Evolutionary conservation across 805 yeast genomes (phyloP).

Genomic region (Cyberlindnera maritima): DNA sequence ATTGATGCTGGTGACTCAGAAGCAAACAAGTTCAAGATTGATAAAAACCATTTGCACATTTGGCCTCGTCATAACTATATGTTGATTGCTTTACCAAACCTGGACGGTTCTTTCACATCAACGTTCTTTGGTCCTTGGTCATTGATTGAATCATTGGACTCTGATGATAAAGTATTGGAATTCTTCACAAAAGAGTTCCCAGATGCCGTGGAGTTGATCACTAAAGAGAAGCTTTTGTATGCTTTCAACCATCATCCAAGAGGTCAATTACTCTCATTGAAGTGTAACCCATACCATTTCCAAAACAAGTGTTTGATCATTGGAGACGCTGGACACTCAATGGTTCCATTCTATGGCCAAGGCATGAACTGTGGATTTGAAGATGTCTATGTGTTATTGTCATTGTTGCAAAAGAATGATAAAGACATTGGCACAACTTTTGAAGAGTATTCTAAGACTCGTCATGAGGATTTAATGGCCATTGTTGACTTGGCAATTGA

Average conservation of each 20-base stretch:
- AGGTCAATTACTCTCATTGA: constrained; percentile 74
- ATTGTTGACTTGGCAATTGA: constrained; percentile 76
- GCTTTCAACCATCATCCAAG: constrained; percentile 62
- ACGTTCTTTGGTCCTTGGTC: constrained; percentile 85
- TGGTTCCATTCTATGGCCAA: constrained; percentile 98
- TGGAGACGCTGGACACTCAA: constrained; percentile 95
- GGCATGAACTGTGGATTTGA: constrained; percentile 97
- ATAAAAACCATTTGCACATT: constrained; percentile 78
- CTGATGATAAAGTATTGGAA: constrained; percentile 40
- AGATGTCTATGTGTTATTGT: constrained; percentile 70
- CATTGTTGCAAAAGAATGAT: constrained; percentile 24
- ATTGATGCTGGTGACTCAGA: constrained; percentile 49
- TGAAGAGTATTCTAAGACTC: constrained; percentile 16
- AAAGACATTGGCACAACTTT: constrained; percentile 9
- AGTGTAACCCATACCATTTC: constrained; percentile 66
- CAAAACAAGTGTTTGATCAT: constrained; percentile 61
- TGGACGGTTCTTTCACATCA: constrained; percentile 83
- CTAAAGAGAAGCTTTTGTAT: constrained; percentile 46
- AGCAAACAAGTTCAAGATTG: constrained; percentile 36
- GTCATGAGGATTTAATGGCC: constrained; percentile 69
- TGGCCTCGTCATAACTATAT: constrained; percentile 89
- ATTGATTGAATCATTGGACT: constrained; percentile 51
- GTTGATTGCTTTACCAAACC: constrained; percentile 87
- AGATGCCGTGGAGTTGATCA: constrained; percentile 72
- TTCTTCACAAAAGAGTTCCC: constrained; percentile 66